Conservation (phyloP, 805 yeast species). For the Zygosaccharomyces kombuchaensis region DNA sequence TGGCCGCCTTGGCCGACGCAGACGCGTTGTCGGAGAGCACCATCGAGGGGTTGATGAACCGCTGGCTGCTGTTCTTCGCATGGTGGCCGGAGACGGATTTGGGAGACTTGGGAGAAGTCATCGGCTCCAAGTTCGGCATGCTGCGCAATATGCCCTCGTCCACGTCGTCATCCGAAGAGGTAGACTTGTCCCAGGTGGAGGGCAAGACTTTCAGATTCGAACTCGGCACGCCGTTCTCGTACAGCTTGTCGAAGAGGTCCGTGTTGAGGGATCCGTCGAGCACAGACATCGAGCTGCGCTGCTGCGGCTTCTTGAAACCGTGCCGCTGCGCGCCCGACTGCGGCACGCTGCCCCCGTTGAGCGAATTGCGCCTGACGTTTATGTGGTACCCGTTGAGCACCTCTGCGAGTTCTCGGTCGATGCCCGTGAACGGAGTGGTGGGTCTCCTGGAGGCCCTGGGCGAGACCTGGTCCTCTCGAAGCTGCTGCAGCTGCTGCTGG, state of each 20-base stretch:
- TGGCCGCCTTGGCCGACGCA: constrained; percentile 26
- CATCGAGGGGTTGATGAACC: constrained; percentile 31
- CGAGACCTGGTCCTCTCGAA: neutral
- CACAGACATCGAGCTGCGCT: constrained; percentile 27
- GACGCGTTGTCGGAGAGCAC: constrained; percentile 28
- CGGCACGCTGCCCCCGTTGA: constrained; percentile 3
- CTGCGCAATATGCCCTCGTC: neutral
- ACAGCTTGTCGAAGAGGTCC: constrained; percentile 24
- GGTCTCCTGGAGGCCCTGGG: neutral
- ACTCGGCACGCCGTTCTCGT: constrained; percentile 13
- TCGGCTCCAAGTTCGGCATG: constrained; percentile 11
- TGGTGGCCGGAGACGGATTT: constrained; percentile 6
- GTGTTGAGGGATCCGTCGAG: constrained; percentile 21
- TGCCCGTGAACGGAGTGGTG: constrained; percentile 5
- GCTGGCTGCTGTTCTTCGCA: constrained; percentile 7
- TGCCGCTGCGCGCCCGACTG: constrained; percentile 10
- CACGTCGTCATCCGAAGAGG: constrained; percentile 4
- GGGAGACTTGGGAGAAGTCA: constrained; percentile 15
- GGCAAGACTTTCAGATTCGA: constrained; percentile 12
- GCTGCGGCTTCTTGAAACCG: constrained; percentile 26
- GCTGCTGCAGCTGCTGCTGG: neutral
- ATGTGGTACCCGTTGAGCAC: constrained; percentile 26
- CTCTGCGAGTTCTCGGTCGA: constrained; percentile 24
- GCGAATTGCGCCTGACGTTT: constrained; percentile 14
- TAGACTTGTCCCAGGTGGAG: constrained; percentile 14